These are phyloP conservation scores for Wakefieldia striispora DNA, from an alignment of 768 basidiomycete genomes.

Conservation along the genomic window DNA sequence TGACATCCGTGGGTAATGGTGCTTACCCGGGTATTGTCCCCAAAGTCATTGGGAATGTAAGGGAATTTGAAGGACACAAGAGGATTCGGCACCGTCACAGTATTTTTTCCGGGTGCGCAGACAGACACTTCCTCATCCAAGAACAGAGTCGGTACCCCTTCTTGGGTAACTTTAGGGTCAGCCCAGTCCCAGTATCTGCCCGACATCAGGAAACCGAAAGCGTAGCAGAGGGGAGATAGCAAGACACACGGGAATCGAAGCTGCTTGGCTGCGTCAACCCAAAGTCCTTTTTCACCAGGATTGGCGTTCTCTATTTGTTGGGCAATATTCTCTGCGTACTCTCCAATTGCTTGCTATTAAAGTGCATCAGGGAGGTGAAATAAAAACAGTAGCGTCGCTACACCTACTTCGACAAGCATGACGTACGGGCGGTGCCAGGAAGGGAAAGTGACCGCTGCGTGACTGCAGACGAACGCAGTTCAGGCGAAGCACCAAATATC, in stretches of 20 bases:
- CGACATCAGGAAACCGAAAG: background rate
- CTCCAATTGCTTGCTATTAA: constrained; percentile 27
- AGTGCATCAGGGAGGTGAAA: background rate
- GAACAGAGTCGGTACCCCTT: constrained; percentile 24
- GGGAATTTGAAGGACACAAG: constrained; percentile 14
- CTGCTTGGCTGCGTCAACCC: constrained; percentile 20
- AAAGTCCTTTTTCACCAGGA: constrained; percentile 16
- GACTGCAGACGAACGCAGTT: constrained; percentile 6
- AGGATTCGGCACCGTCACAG: constrained; percentile 16
- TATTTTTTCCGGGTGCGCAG: constrained; percentile 1
- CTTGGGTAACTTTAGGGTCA: constrained; percentile 12
- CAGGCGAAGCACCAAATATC: background rate
- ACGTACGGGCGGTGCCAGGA: constrained; percentile 30
- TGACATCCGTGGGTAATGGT: background rate
- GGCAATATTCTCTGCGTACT: constrained; percentile 23
- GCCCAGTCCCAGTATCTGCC: constrained; percentile 32
- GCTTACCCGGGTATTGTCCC: constrained; percentile 11
- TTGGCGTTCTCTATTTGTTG: constrained; percentile 22
- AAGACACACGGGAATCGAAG: constrained; percentile 28
- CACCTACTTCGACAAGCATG: constrained; percentile 24
- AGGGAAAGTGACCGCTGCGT: constrained; percentile 20
- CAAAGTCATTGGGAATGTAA: constrained; percentile 21
- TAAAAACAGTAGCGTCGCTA: background rate
- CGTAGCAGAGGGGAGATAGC: background rate
- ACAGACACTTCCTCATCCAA: constrained; percentile 13